phyloP scores from a whole-genome alignment of 345 rosid species.

The Pistacia vera region DNA sequence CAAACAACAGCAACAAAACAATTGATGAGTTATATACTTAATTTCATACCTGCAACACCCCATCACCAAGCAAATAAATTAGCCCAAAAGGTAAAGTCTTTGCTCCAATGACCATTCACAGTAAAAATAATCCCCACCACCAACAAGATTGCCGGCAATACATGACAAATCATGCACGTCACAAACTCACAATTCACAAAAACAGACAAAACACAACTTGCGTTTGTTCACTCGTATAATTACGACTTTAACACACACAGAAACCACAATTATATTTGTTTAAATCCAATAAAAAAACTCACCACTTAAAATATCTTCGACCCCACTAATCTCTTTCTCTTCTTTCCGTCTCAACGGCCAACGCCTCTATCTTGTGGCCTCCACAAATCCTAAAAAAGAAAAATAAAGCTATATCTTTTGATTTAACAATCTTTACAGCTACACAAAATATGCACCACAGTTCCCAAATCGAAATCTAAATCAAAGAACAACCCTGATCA shows the following conservation, averaged over 20 bases:
- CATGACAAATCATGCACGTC: slow-evolving; percentile 32
- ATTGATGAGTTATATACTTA: not conserved
- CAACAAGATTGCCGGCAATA: slow-evolving; percentile 14
- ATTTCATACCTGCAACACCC: slow-evolving; percentile 10
- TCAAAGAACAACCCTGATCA: slow-evolving; percentile 29
- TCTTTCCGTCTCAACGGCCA: too few species aligned
- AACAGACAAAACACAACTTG: slow-evolving; percentile 22
- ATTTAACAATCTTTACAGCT: slow-evolving; percentile 14
- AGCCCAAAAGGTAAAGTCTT: not conserved
- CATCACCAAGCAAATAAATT: not conserved
- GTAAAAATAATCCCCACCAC: slow-evolving; percentile 4
- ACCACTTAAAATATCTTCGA: slow-evolving; percentile 21
- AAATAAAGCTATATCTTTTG: slow-evolving; percentile 18
- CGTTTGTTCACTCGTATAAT: not conserved
- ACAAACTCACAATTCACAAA: slow-evolving; percentile 17
- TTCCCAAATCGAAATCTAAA: slow-evolving; percentile 3
- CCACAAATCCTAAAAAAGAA: slow-evolving; percentile 25
- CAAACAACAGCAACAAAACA: not conserved
- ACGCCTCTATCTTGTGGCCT: slow-evolving; percentile 6
- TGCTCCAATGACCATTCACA: not conserved
- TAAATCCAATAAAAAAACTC: slow-evolving; percentile 22
- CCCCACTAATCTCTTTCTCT: not conserved
- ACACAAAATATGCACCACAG: not conserved
- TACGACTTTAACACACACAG: not conserved
- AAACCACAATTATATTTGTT: not conserved